These are phyloP conservation scores for Scorias spongiosa DNA, from an alignment of 2,329 filamentous ascomycete genomes.

Conservation along the genomic window DNA sequence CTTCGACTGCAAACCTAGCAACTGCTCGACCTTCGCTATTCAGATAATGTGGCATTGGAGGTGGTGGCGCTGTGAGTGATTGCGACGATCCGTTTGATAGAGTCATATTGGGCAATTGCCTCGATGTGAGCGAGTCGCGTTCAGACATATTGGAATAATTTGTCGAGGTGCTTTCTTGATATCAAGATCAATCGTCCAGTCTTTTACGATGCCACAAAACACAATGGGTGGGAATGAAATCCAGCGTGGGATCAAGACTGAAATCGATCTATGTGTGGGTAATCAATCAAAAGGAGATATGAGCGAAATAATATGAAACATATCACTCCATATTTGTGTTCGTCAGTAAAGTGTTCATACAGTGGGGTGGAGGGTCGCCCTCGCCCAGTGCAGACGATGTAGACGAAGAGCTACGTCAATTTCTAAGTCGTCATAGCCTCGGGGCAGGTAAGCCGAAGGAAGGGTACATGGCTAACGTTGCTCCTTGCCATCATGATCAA, in stretches of 20 bases:
- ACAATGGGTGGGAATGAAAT: not conserved
- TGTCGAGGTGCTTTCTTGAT: not conserved
- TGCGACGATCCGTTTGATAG: conserved; percentile 28
- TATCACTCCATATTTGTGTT: too few relatives aligned
- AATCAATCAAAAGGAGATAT: too few relatives aligned
- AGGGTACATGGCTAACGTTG: too few relatives aligned
- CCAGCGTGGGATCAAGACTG: too few relatives aligned
- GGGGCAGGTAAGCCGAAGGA: not conserved
- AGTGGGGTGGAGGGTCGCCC: not conserved
- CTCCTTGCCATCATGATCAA: too few relatives aligned
- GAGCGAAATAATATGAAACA: too few relatives aligned
- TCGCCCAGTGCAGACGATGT: not conserved
- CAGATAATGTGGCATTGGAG: conserved; percentile 27
- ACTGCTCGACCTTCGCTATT: conserved; percentile 27
- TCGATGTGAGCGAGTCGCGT: conserved; percentile 28
- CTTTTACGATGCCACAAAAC: not conserved
- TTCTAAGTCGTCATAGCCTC: too few relatives aligned
- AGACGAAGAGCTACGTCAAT: not conserved
- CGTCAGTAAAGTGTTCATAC: too few relatives aligned
- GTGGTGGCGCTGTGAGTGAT: conserved; percentile 31
- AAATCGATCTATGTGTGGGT: too few relatives aligned
- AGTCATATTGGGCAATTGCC: conserved; percentile 34
- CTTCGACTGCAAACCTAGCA: conserved; percentile 36
- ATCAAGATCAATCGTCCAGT: not conserved
- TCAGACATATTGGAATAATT: conserved; percentile 17